Conservation (phyloP, 1,284 basidiomycete species). For the Paramarasmius palmivorus region DNA sequence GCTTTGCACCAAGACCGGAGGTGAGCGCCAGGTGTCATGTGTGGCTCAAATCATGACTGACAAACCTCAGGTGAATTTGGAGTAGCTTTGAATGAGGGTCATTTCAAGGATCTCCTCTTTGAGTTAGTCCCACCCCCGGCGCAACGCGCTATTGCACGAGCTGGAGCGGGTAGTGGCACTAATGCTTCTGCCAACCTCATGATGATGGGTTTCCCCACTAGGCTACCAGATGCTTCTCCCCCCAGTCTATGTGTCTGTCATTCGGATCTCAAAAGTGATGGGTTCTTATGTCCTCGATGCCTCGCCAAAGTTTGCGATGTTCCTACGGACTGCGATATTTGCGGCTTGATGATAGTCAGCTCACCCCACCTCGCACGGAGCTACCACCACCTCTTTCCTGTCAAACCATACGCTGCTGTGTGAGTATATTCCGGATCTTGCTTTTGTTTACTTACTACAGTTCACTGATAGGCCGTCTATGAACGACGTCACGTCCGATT, state of each 20-base stretch:
- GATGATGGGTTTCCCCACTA: conserved; percentile 98
- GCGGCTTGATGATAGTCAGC: conserved; percentile 96
- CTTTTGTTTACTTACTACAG: conserved; percentile 9
- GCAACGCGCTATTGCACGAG: conserved; percentile 63
- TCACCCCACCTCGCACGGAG: conserved; percentile 95
- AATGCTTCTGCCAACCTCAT: conserved; percentile 87
- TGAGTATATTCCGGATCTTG: conserved; percentile 43
- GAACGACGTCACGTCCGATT: neutral
- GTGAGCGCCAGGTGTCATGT: conserved; percentile 41
- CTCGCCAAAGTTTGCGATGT: conserved; percentile 94
- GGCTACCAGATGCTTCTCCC: conserved; percentile 81
- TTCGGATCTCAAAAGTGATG: conserved; percentile 84
- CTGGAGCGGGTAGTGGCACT: conserved; percentile 42
- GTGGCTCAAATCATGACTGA: neutral
- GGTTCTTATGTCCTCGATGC: conserved; percentile 95
- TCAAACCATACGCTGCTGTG: conserved; percentile 80
- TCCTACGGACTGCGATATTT: conserved; percentile 97
- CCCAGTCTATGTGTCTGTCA: conserved; percentile 93
- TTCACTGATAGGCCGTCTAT: neutral
- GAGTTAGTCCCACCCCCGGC: conserved; percentile 96
- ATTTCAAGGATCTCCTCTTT: conserved; percentile 94
- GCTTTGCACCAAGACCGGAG: conserved; percentile 86
- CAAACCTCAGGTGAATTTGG: conserved; percentile 78
- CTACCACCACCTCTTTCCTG: conserved; percentile 93
- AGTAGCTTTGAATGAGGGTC: conserved; percentile 96